A percentile compares a stretch with the other conserved stretches of the same genome.
Conservation (phyloP, 768 basidiomycete genomes). For the Kwoniella dejecticola region DNA sequence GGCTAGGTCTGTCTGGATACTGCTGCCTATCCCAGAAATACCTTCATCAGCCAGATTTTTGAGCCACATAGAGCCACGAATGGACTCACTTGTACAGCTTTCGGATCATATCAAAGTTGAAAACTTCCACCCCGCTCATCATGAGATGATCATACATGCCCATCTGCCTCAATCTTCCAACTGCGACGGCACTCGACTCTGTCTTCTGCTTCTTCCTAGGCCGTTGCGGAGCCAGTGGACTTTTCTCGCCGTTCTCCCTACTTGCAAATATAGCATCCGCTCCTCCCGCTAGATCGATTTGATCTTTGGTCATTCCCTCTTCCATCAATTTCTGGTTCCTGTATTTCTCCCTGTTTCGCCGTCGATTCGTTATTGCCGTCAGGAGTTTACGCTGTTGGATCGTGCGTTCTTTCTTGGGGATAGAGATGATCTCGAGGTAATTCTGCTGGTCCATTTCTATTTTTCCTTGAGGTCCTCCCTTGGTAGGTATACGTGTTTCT, state of each 20-base stretch:
- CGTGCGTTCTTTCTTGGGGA: conserved; percentile 12
- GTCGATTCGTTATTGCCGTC: conserved; percentile 13
- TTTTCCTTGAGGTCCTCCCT: conserved; percentile 17
- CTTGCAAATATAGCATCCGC: conserved; percentile 27
- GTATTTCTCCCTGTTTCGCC: conserved; percentile 23
- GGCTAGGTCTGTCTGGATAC: background rate
- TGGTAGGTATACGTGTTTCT: background rate
- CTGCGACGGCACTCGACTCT: background rate
- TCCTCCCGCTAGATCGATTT: conserved; percentile 32
- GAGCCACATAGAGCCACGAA: background rate
- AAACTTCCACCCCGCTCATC: conserved; percentile 15
- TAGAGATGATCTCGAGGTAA: conserved; percentile 2
- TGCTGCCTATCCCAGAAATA: conserved; percentile 2
- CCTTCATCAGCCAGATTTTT: background rate
- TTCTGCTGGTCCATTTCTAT: conserved; percentile 9
- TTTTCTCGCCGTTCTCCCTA: background rate
- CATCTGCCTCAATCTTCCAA: background rate
- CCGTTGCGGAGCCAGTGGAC: background rate
- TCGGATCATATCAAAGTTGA: conserved; percentile 18
- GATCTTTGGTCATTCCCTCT: conserved; percentile 29
- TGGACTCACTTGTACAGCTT: conserved; percentile 9
- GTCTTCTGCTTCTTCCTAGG: background rate
- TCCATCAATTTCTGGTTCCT: conserved; percentile 23
- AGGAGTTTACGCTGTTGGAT: conserved; percentile 6
- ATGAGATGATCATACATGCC: conserved; percentile 18